phyloP scores from a whole-genome alignment of 768 basidiomycete species.

The Trametes cingulata region DNA sequence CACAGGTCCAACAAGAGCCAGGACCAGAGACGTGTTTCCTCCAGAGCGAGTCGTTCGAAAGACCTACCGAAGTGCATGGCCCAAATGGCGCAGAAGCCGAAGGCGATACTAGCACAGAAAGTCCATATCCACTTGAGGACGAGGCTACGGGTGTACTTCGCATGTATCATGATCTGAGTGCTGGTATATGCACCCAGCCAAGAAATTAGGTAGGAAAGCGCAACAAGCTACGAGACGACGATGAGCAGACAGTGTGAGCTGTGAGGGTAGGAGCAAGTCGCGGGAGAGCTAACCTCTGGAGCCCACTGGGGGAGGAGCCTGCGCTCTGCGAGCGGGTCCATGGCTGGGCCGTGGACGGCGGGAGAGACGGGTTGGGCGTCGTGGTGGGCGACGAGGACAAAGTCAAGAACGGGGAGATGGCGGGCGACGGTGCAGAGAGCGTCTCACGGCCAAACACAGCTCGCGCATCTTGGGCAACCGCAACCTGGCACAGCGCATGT shows the following conservation, averaged over 20 bases:
- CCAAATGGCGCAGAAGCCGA: slow-evolving; percentile 33
- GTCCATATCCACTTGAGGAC: slow-evolving; percentile 29
- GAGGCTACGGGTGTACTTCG: slow-evolving; percentile 28
- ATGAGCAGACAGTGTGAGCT: not conserved
- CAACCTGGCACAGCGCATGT: not conserved
- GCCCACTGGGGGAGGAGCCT: slow-evolving; percentile 29
- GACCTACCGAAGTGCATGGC: slow-evolving; percentile 34
- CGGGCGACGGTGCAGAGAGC: not conserved
- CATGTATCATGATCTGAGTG: slow-evolving; percentile 33
- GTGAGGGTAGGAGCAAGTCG: not conserved
- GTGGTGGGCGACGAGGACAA: slow-evolving; percentile 5
- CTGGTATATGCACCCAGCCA: slow-evolving; percentile 35
- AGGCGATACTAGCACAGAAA: slow-evolving; percentile 30
- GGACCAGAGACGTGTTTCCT: not conserved
- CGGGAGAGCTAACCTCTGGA: slow-evolving; percentile 22
- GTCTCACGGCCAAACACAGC: not conserved
- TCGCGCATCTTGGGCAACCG: not conserved
- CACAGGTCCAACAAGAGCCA: not conserved
- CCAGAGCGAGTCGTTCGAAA: not conserved
- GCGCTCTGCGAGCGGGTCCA: slow-evolving; percentile 26
- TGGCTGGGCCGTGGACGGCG: slow-evolving; percentile 12
- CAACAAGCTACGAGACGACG: slow-evolving; percentile 25
- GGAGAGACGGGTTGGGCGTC: not conserved
- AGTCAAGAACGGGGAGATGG: not conserved
- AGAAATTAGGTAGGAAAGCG: slow-evolving; percentile 31